Conservation (phyloP, 2,329 filamentous ascomycete genomes). For the Tolypocladium ophioglossoides region DNA sequence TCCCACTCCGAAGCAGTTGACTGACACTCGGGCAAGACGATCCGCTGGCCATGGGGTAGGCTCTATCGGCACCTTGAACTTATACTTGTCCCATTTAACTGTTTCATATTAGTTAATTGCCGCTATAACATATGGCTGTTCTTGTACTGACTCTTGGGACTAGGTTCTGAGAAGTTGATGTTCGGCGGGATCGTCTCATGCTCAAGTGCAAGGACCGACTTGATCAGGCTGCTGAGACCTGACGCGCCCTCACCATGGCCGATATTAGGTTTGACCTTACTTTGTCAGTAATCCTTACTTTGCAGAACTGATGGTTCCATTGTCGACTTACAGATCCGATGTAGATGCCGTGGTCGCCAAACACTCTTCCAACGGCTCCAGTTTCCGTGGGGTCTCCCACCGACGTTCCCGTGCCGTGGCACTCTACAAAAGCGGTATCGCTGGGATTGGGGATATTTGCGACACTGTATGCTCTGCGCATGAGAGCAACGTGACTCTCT, state of each 20-base stretch:
- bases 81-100: conserved; percentile 1
- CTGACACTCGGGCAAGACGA: conserved; percentile 13
- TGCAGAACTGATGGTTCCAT: background rate
- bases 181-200: conserved; percentile 26
- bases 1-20: conserved; percentile 26
- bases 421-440: conserved; percentile 23
- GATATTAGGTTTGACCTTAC: conserved; percentile 24
- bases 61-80: conserved; percentile 18
- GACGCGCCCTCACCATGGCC: conserved; percentile 34
- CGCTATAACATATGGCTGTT: conserved; percentile 9
- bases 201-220: conserved; percentile 29
- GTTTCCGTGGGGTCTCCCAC: conserved; percentile 27
- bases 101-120: background rate
- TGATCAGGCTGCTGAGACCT: conserved; percentile 31
- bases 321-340: conserved; percentile 16
- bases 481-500: conserved; percentile 20
- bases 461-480: conserved; percentile 17
- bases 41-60: conserved; percentile 22
- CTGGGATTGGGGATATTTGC: conserved; percentile 14
- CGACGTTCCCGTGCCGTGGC: conserved; percentile 28
- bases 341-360: conserved; percentile 12
- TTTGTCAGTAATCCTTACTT: background rate
- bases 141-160: conserved; percentile 22
- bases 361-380: conserved; percentile 18
- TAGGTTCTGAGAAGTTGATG: conserved; percentile 22